Percentiles rank a stretch among this genome's conserved stretches.
Evolutionary conservation across 176 grass and related monocot genomes (phyloP).

Genomic region (Zea mays): Zm-B73-REFERENCE-NAM-5.0 NC_050103.1:61886001-61886500

Average conservation of each 20-base stretch:
- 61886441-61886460: conserved; percentile 58
- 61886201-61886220: not conserved
- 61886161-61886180: conserved; percentile 23
- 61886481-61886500: conserved; percentile 51
- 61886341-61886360: not conserved
- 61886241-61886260: not conserved
- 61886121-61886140: not conserved
- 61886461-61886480: conserved; percentile 54
- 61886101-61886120: not conserved
- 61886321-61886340: not conserved
- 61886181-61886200: not conserved
- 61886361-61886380: not conserved
- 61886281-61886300: conserved; percentile 46
- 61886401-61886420: not conserved
- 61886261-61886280: not conserved
- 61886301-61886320: not conserved
- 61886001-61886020: conserved; percentile 7
- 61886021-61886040: not conserved
- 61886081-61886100: not conserved
- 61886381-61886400: not conserved
- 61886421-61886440: conserved; percentile 48
- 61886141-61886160: not conserved
- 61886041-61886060: not conserved
- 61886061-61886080: not conserved
- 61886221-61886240: not conserved